A percentile compares a stretch with the other conserved stretches of the same genome.
Conservation (phyloP, 352 stramenopile species). For the Globisporangium nodosum region DNA sequence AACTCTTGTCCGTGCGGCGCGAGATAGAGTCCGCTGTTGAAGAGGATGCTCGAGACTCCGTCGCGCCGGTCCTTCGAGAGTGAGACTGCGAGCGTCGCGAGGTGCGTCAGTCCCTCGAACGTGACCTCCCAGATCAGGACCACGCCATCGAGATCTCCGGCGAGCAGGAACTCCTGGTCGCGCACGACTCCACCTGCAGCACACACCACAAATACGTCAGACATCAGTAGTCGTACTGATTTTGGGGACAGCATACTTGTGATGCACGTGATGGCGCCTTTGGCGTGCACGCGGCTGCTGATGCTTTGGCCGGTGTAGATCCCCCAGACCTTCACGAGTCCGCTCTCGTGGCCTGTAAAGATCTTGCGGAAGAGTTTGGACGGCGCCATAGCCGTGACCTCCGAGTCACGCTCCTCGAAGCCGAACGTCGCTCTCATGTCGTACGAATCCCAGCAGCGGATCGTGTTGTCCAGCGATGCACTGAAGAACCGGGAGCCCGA, state of each 20-base stretch:
- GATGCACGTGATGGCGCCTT: slow-evolving; percentile 44
- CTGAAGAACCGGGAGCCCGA: slow-evolving; percentile 47
- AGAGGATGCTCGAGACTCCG: slow-evolving; percentile 47
- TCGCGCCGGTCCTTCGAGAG: slow-evolving; percentile 26
- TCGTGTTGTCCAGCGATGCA: slow-evolving; percentile 59
- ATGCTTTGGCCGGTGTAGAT: slow-evolving; percentile 51
- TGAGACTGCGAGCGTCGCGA: slow-evolving; percentile 1
- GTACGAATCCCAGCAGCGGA: slow-evolving; percentile 73
- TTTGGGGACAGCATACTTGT: slow-evolving; percentile 21
- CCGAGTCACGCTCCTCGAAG: slow-evolving; percentile 60
- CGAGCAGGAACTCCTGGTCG: slow-evolving; percentile 54
- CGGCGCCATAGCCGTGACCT: slow-evolving; percentile 54
- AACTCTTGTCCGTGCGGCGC: slow-evolving; percentile 37
- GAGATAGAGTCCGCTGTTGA: slow-evolving; percentile 46
- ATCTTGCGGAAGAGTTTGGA: slow-evolving; percentile 48
- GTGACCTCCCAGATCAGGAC: slow-evolving; percentile 55
- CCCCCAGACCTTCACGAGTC: slow-evolving; percentile 57
- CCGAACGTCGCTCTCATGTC: slow-evolving; percentile 53
- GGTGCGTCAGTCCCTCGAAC: slow-evolving; percentile 25
- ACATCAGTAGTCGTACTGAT: too few relatives aligned
- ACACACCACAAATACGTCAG: background rate
- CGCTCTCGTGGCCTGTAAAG: slow-evolving; percentile 55
- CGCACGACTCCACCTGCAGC: slow-evolving; percentile 36
- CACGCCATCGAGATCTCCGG: slow-evolving; percentile 36
- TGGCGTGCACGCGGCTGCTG: slow-evolving; percentile 16